These are phyloP conservation scores for Epicoccum nigrum DNA, from an alignment of 2,329 filamentous ascomycete genomes.

Conservation along the genomic window DNA sequence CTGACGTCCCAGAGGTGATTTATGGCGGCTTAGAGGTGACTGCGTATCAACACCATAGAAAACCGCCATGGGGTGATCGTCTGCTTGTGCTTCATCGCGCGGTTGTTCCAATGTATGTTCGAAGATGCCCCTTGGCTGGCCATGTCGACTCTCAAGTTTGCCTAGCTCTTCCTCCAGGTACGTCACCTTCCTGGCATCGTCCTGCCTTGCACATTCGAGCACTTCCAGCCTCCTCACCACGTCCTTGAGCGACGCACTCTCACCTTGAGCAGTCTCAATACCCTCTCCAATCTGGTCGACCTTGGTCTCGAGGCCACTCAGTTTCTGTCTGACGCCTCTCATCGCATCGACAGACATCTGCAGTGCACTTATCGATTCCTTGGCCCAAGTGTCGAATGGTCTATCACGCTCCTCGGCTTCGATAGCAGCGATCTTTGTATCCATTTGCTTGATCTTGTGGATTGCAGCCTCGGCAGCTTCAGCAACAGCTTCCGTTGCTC, in stretches of 20 bases:
- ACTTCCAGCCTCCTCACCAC: slow-evolving; percentile 20
- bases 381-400: slow-evolving; percentile 27
- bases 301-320: slow-evolving; percentile 21
- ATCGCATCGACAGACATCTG: slow-evolving; percentile 24
- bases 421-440: slow-evolving; percentile 31
- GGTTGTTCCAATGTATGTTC: neutral
- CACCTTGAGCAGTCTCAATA: slow-evolving; percentile 15
- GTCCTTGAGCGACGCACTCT: slow-evolving; percentile 3
- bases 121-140: neutral
- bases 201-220: slow-evolving; percentile 17
- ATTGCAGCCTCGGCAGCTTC: slow-evolving; percentile 24
- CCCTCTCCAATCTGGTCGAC: slow-evolving; percentile 14
- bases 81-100: neutral
- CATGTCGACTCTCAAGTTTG: neutral
- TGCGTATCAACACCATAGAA: slow-evolving; percentile 8
- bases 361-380: slow-evolving; percentile 20
- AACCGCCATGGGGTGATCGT: slow-evolving; percentile 5
- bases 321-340: slow-evolving; percentile 24
- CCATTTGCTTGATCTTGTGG: slow-evolving; percentile 20
- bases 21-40: neutral
- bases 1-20: neutral
- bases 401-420: slow-evolving; percentile 31
- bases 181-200: slow-evolving; percentile 15
- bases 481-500: slow-evolving; percentile 25
- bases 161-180: slow-evolving; percentile 18